Evolutionary conservation across 1,139 yeast genomes (phyloP), one percentile per base, ranked within the genome.

Genomic region (Taphrina betulina): DNA sequence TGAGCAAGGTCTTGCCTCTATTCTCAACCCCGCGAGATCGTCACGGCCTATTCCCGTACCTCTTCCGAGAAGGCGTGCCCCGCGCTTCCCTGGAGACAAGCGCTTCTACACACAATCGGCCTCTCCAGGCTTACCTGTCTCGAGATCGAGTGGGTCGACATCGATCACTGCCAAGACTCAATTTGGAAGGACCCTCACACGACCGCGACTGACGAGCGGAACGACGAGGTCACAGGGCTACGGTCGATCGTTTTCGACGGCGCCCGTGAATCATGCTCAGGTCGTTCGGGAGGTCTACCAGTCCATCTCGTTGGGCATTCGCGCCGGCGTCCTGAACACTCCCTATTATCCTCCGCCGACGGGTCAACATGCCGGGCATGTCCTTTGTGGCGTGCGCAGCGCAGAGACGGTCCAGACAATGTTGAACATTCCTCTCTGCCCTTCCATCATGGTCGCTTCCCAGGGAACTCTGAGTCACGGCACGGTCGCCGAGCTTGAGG

Each of bases 291-390:
- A 50, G 19, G 54, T 50, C 10, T 50, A 38, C 17, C 37, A 31
- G 34, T 38, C 46, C 19, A 50, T 50, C 12, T 50, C 54, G 12
- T 40, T 35, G 33, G 54, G 54, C 2, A 12, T 50, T 0, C 54
- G 54, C 17, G 54, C 54, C n/a, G 54, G 54, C n/a, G 34, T 40
- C 19, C 33, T 50, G 35, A 38, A 50, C 34, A 22, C 36, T 3
- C 54, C 54, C 17, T 50, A 40, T 35, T 50, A 22, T 22, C 38
- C 40, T 3, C 40, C 46, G 4, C 45, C 54, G 8, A 17, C 24
- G 5, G 28, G 23, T 5, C 14, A 20, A 26, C 24, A 28, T 7
- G 26, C 31, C 14, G 46, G 54, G 3, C 31, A 17, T 2, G 54
- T 50, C 1, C 12, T 50, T 10, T 35, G 31, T 22, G 54, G 34